Evolutionary conservation across 495 filamentous ascomycete genomes (phyloP).

Genomic region (Zalerion maritima): DNA sequence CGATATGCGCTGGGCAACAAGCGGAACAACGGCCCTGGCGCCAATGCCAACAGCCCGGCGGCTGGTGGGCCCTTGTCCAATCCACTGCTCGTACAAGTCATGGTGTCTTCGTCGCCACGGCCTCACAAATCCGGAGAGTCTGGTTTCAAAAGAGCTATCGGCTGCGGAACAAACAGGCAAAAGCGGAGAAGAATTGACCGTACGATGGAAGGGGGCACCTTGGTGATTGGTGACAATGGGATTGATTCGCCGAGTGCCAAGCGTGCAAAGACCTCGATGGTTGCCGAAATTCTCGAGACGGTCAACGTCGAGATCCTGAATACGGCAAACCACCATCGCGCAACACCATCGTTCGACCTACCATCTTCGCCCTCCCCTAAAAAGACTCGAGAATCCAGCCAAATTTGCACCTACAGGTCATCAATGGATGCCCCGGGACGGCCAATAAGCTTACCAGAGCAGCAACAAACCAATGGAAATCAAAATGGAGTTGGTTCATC

Average conservation of each 20-base stretch:
- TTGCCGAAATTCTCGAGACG: conserved; percentile 27
- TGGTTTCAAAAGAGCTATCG: conserved; percentile 49
- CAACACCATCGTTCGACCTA: no score
- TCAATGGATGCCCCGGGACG: no score
- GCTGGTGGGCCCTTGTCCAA: no score
- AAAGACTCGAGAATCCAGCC: no score
- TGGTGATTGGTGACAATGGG: no score
- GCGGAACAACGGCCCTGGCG: conserved; percentile 18
- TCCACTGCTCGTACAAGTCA: conserved; percentile 43
- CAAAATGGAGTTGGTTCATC: no score
- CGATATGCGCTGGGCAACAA: conserved; percentile 39
- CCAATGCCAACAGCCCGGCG: no score
- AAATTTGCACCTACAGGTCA: no score
- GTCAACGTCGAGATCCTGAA: conserved; percentile 26
- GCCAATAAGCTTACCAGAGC: conserved; percentile 23
- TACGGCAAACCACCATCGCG: no score
- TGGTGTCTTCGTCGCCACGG: conserved; percentile 56
- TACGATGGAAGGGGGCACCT: no score
- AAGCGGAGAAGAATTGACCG: conserved; percentile 38
- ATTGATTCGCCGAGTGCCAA: conserved; percentile 14
- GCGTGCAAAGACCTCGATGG: conserved; percentile 35
- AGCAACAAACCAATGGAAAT: no score
- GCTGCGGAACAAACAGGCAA: conserved; percentile 58
- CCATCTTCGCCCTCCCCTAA: no score
- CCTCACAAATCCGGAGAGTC: conserved; percentile 35